Evolutionary conservation across 73 alveolate species (phyloP).

Genomic region (Tetrahymena thermophila): DNA sequence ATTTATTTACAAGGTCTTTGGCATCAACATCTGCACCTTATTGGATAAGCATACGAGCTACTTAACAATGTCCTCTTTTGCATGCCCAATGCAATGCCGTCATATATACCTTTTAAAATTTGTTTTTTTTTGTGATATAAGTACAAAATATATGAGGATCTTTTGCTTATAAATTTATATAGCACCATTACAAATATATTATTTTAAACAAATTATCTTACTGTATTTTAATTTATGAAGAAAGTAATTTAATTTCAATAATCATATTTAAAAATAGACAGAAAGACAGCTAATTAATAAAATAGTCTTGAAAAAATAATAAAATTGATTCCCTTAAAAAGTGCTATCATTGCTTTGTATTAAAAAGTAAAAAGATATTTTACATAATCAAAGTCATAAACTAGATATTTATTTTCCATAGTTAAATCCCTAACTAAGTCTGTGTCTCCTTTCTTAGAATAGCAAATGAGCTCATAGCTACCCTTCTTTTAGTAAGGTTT

Average conservation of each 20-base stretch:
- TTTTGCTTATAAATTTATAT: background rate
- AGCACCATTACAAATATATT: background rate
- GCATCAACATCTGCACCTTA: slow-evolving; percentile 37
- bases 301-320: background rate
- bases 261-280: background rate
- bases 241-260: background rate
- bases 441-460: slow-evolving; percentile 18
- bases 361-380: background rate
- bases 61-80: slow-evolving; percentile 39
- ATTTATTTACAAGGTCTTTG: background rate
- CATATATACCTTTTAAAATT: slow-evolving; percentile 19
- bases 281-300: background rate
- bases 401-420: slow-evolving; percentile 16
- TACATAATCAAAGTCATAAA: slow-evolving; percentile 45
- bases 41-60: background rate
- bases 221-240: background rate
- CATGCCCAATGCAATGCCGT: slow-evolving; percentile 52
- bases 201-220: background rate
- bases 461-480: slow-evolving; percentile 23
- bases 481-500: slow-evolving; percentile 14
- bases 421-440: slow-evolving; percentile 13
- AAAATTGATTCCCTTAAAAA: background rate
- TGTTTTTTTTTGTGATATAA: background rate
- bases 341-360: background rate
- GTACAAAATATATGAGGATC: no score